Conservation (phyloP, 108 stramenopile species). For the Parmales sp. region DNA sequence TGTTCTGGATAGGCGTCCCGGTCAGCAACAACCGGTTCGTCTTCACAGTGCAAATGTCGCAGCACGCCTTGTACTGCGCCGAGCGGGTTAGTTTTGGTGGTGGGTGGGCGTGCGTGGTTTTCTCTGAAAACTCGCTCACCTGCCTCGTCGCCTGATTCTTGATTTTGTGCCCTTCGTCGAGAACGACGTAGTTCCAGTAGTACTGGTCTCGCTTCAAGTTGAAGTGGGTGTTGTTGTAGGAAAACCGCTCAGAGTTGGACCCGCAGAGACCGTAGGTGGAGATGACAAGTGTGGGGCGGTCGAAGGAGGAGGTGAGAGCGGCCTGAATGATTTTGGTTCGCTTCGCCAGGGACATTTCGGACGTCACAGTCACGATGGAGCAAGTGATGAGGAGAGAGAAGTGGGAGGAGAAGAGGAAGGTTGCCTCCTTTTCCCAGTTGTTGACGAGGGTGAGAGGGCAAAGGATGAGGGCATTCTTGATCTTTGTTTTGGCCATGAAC, state of each 20-base stretch:
- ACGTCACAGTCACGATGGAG: conserved; percentile 42
- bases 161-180: conserved; percentile 94
- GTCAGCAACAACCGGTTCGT: conserved; percentile 74
- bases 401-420: conserved; percentile 27
- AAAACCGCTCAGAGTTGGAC: conserved; percentile 28
- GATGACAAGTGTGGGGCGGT: conserved; percentile 50
- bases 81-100: no score
- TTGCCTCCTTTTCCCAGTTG: conserved; percentile 63
- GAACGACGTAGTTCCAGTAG: conserved; percentile 79
- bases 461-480: conserved; percentile 58
- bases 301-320: conserved; percentile 32
- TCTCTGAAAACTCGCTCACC: conserved; percentile 47
- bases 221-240: background rate
- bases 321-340: conserved; percentile 36
- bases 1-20: conserved; percentile 92
- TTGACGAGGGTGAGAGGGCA: conserved; percentile 58
- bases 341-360: conserved; percentile 31
- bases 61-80: background rate
- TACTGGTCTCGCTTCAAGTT: background rate
- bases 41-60: background rate
- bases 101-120: conserved; percentile 27
- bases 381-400: conserved; percentile 34
- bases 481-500: conserved; percentile 46
- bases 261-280: conserved; percentile 62
- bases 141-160: conserved; percentile 72